Conservation (phyloP, 192 early-diverging fungal genomes). For the Geranomyces variabilis region DNA sequence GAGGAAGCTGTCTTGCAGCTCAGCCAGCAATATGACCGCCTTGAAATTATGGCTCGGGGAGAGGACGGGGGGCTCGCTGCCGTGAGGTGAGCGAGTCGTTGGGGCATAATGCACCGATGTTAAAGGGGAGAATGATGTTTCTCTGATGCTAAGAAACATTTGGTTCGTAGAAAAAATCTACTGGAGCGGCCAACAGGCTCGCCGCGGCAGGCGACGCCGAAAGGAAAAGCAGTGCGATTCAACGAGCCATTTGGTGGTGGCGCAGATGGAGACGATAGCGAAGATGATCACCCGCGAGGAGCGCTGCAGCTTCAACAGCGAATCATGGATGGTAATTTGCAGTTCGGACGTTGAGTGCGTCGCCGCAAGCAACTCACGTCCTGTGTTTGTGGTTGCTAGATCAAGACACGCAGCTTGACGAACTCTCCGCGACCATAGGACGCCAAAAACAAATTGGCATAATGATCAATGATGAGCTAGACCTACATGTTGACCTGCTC, state of each 20-base stretch:
- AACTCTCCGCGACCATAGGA: slow-evolving; percentile 57
- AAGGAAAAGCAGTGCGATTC: slow-evolving; percentile 22
- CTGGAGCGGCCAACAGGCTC: background rate
- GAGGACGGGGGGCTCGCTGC: slow-evolving; percentile 12
- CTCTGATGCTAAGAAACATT: background rate
- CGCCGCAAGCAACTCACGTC: background rate
- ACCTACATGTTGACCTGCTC: slow-evolving; percentile 69
- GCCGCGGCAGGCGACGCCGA: background rate
- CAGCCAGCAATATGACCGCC: slow-evolving; percentile 60
- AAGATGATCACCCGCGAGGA: slow-evolving; percentile 35
- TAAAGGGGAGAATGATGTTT: too few species aligned
- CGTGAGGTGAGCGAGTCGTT: slow-evolving; percentile 6
- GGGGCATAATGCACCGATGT: too few species aligned
- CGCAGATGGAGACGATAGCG: background rate
- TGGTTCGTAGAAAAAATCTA: background rate
- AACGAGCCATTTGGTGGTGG: background rate
- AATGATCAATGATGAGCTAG: slow-evolving; percentile 74
- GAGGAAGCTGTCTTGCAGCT: slow-evolving; percentile 69
- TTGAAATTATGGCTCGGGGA: slow-evolving; percentile 27
- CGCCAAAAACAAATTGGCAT: slow-evolving; percentile 74
- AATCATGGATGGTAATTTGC: slow-evolving; percentile 61
- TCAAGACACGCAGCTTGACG: slow-evolving; percentile 78
- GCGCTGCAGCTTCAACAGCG: slow-evolving; percentile 66
- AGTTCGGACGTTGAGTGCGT: too few species aligned
- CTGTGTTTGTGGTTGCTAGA: slow-evolving; percentile 55